phyloP scores from a whole-genome alignment of 176 grass and related monocot genomes.

The Triticum turgidum region DNA sequence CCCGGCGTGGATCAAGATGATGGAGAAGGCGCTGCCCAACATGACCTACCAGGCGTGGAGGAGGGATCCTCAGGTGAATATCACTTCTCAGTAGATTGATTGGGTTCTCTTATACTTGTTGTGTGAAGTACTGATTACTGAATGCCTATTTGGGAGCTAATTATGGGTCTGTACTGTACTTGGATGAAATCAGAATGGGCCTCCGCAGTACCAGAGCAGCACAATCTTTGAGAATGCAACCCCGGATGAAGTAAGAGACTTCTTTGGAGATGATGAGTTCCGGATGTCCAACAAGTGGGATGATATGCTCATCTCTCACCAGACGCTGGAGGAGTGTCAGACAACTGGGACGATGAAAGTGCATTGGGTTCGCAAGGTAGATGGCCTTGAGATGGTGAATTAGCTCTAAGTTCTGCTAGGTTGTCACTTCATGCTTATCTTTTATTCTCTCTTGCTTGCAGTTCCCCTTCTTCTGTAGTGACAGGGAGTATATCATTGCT shows the following conservation, averaged over 20 bases:
- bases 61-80: constrained; percentile 65
- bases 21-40: constrained; percentile 64
- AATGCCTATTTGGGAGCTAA: neutral
- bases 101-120: constrained; percentile 9
- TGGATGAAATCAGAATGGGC: constrained; percentile 45
- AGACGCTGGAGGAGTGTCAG: constrained; percentile 62
- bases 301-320: constrained; percentile 81
- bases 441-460: constrained; percentile 28
- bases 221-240: constrained; percentile 71
- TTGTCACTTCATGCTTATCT: constrained; percentile 1
- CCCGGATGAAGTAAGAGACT: constrained; percentile 78
- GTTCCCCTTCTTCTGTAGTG: constrained; percentile 97
- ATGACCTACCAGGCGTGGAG: constrained; percentile 85
- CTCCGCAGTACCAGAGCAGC: constrained; percentile 73
- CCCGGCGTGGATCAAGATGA: constrained; percentile 78
- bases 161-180: neutral
- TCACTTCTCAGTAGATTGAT: neutral
- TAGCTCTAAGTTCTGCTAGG: neutral
- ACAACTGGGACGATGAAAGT: constrained; percentile 74
- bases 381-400: neutral
- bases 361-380: constrained; percentile 88
- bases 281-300: constrained; percentile 89
- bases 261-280: constrained; percentile 84
- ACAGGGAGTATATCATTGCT: constrained; percentile 89
- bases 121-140: neutral